Percentiles rank a stretch among this genome's conserved stretches.
These are phyloP conservation scores for Aspergillus brasiliensis DNA, from an alignment of 2,329 filamentous ascomycete genomes.

Conservation along the genomic window DNA sequence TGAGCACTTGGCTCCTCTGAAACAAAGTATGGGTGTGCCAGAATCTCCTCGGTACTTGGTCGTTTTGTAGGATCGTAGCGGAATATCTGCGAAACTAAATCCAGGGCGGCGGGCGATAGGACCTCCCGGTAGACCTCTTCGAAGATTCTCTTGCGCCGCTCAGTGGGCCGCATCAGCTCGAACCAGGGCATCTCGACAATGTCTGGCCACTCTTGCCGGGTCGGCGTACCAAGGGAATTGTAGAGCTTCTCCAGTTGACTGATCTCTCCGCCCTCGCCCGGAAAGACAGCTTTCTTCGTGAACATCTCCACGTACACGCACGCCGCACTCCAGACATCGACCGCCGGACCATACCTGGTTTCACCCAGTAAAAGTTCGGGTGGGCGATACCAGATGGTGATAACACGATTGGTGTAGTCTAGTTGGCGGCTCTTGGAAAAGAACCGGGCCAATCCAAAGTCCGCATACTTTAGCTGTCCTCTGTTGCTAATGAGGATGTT, in stretches of 20 bases:
- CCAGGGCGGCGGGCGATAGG: conserved; percentile 77
- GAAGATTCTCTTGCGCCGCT: conserved; percentile 73
- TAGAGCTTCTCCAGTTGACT: conserved; percentile 98
- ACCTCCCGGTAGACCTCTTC: conserved; percentile 78
- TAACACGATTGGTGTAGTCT: conserved; percentile 97
- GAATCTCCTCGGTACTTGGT: conserved; percentile 78
- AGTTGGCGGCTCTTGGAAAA: conserved; percentile 89
- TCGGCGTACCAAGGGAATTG: conserved; percentile 85
- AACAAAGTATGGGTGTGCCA: conserved; percentile 86
- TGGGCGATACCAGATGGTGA: conserved; percentile 97
- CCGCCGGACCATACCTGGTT: conserved; percentile 84
- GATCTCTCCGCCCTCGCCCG: conserved; percentile 92
- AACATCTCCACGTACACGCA: conserved; percentile 98
- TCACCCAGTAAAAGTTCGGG: conserved; percentile 89
- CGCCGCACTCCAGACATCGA: conserved; percentile 95
- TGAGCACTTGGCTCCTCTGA: conserved; percentile 74
- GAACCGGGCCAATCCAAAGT: conserved; percentile 94
- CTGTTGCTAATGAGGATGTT: conserved; percentile 93
- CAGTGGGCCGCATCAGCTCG: conserved; percentile 78
- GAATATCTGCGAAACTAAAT: conserved; percentile 82
- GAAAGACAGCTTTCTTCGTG: conserved; percentile 88
- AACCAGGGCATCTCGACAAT: conserved; percentile 97
- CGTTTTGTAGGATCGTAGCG: conserved; percentile 82
- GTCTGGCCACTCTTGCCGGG: conserved; percentile 79
- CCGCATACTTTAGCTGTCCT: conserved; percentile 86